Evolutionary conservation across 768 basidiomycete species (phyloP).

Genomic region (Myochromella boudieri): DNA sequence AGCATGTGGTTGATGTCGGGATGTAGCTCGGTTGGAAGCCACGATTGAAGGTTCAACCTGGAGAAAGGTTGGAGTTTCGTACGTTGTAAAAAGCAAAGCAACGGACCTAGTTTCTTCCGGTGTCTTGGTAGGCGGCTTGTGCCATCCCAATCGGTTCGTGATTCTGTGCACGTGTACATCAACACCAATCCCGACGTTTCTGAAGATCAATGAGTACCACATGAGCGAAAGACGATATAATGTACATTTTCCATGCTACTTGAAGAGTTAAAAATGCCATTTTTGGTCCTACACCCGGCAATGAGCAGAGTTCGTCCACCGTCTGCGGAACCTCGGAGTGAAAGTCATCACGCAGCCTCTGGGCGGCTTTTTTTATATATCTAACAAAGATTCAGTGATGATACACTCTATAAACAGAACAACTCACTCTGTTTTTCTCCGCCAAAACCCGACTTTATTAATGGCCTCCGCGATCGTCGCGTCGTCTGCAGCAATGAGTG

Average conservation of each 20-base stretch:
- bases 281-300: constrained; percentile 94
- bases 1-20: constrained; percentile 77
- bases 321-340: constrained; percentile 87
- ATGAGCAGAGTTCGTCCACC: constrained; percentile 80
- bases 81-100: not conserved
- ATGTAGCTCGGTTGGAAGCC: constrained; percentile 75
- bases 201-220: constrained; percentile 26
- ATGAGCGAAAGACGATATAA: not conserved
- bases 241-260: constrained; percentile 81
- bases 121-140: constrained; percentile 76
- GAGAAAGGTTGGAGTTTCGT: not conserved
- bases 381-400: constrained; percentile 32
- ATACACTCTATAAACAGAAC: not conserved
- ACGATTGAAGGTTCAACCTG: constrained; percentile 78
- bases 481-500: constrained; percentile 62
- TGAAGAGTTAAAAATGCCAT: constrained; percentile 91
- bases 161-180: constrained; percentile 97
- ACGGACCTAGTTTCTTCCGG: constrained; percentile 85
- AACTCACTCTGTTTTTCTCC: constrained; percentile 77
- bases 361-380: constrained; percentile 74
- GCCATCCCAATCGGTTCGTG: constrained; percentile 92
- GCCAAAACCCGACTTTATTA: constrained; percentile 91
- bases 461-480: constrained; percentile 72
- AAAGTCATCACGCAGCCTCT: constrained; percentile 67
- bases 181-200: constrained; percentile 90